Percentiles rank a stretch among this genome's conserved stretches.
Evolutionary conservation across 768 basidiomycete species (phyloP).

Genomic region (Pleurotus giganteus): DNA sequence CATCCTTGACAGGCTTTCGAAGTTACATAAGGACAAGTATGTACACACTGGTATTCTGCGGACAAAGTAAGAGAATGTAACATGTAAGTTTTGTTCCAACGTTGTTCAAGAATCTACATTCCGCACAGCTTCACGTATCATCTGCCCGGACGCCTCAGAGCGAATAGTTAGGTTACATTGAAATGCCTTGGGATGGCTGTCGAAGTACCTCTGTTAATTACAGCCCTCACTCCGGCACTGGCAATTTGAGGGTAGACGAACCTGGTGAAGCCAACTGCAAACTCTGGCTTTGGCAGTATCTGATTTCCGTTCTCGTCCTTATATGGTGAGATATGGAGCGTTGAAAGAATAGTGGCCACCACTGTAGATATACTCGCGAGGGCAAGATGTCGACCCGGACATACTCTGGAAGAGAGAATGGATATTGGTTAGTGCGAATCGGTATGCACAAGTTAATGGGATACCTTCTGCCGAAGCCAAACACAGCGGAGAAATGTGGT

Average conservation of each 20-base stretch:
- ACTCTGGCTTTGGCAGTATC: conserved; percentile 36
- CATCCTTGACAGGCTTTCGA: too few relatives aligned
- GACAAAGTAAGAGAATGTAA: too few relatives aligned
- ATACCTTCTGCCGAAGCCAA: conserved; percentile 21
- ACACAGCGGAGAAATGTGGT: conserved; percentile 20
- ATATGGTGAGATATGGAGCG: conserved; percentile 40
- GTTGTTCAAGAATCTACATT: too few relatives aligned
- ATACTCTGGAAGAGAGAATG: conserved; percentile 28
- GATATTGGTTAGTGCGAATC: neutral
- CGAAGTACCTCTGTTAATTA: neutral
- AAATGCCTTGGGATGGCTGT: conserved; percentile 12
- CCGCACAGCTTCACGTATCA: conserved; percentile 26
- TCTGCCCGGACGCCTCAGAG: conserved; percentile 33
- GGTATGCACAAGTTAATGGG: neutral
- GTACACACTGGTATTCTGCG: too few relatives aligned
- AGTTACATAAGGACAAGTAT: too few relatives aligned
- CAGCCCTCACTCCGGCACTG: neutral
- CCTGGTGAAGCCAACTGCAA: conserved; percentile 44
- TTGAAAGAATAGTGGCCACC: conserved; percentile 44
- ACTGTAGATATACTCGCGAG: conserved; percentile 46
- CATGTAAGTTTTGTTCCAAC: too few relatives aligned
- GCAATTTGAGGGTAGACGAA: conserved; percentile 21
- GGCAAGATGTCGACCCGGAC: conserved; percentile 46
- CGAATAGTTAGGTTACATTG: conserved; percentile 11
- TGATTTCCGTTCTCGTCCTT: conserved; percentile 30